Evolutionary conservation across 2,329 filamentous ascomycete species (phyloP).

Genomic region (Huntiella savannae): DNA sequence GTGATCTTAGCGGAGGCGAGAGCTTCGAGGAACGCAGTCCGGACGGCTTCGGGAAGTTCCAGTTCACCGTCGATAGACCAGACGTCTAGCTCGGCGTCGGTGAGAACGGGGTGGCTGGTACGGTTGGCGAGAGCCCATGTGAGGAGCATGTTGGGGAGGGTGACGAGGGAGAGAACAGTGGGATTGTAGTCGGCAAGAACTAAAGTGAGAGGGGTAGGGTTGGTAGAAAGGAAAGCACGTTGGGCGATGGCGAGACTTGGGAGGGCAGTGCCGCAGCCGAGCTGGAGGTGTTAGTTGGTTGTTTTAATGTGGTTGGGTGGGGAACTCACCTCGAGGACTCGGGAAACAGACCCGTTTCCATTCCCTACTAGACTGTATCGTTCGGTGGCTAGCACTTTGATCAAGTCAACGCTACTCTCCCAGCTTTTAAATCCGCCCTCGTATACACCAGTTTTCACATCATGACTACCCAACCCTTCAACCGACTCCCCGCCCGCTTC

Average conservation of each 20-base stretch:
- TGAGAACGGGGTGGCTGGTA: constrained; percentile 25
- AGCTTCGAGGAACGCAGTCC: constrained; percentile 36
- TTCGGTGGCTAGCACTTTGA: constrained; percentile 40
- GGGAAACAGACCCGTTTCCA: constrained; percentile 18
- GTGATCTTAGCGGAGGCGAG: constrained; percentile 32
- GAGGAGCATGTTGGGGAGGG: constrained; percentile 58
- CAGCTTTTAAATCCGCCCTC: constrained; percentile 81
- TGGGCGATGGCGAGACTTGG: constrained; percentile 55
- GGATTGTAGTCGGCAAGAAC: constrained; percentile 65
- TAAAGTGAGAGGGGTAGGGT: constrained; percentile 30
- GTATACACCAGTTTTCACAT: constrained; percentile 66
- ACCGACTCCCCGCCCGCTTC: constrained; percentile 21
- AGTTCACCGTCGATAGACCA: constrained; percentile 37
- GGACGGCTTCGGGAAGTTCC: constrained; percentile 39
- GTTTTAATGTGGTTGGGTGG: not conserved
- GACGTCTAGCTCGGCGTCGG: constrained; percentile 22
- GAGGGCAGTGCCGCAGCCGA: constrained; percentile 62
- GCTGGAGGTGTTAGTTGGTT: constrained; percentile 24
- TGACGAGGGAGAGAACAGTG: constrained; percentile 58
- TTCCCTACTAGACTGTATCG: constrained; percentile 19
- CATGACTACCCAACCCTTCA: constrained; percentile 41
- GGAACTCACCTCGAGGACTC: constrained; percentile 34
- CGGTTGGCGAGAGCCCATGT: constrained; percentile 39
- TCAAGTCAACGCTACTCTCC: constrained; percentile 69
- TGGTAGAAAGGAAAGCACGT: constrained; percentile 23